A percentile compares a stretch with the other conserved stretches of the same genome.
These are phyloP conservation scores for Tolypocladium ophioglossoides DNA, from an alignment of 2,329 filamentous ascomycete species.

Conservation along the genomic window DNA sequence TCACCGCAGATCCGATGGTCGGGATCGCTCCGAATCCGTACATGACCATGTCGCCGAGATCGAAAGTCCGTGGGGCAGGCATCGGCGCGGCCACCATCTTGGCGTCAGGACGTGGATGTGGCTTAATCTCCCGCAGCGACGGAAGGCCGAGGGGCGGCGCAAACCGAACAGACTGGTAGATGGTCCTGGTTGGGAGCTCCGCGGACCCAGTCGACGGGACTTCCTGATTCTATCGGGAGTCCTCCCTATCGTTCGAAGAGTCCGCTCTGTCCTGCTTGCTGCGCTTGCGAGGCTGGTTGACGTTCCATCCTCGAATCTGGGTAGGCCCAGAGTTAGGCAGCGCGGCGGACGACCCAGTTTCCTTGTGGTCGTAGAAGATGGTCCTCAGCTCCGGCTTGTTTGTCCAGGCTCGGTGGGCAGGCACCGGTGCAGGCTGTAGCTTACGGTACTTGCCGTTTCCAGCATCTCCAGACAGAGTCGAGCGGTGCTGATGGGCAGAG, in stretches of 20 bases:
- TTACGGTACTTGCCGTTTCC: conserved; percentile 40
- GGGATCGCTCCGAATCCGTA: conserved; percentile 10
- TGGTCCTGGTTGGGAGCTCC: not conserved
- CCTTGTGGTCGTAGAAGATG: conserved; percentile 49
- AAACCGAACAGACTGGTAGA: not conserved
- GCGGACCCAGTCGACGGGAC: conserved; percentile 9
- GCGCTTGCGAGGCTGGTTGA: conserved; percentile 28
- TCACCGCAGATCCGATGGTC: conserved; percentile 4
- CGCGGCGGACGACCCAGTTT: conserved; percentile 43
- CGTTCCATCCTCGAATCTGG: conserved; percentile 46
- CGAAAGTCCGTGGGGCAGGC: not conserved
- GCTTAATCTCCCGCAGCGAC: conserved; percentile 1
- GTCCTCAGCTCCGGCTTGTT: conserved; percentile 45
- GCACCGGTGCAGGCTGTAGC: conserved; percentile 46
- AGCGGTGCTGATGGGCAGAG: conserved; percentile 23
- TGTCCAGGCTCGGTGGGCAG: conserved; percentile 36
- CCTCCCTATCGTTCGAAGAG: conserved; percentile 22
- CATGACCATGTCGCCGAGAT: conserved; percentile 4
- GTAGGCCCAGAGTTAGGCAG: conserved; percentile 45
- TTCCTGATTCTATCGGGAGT: conserved; percentile 26
- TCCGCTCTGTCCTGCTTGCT: conserved; percentile 22
- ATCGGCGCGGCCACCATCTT: conserved; percentile 7
- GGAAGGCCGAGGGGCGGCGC: conserved; percentile 3
- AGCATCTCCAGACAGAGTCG: conserved; percentile 26
- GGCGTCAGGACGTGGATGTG: conserved; percentile 2